phyloP scores from a whole-genome alignment of 139 green algal species.

The Limnomonas spitsbergensis region DNA sequence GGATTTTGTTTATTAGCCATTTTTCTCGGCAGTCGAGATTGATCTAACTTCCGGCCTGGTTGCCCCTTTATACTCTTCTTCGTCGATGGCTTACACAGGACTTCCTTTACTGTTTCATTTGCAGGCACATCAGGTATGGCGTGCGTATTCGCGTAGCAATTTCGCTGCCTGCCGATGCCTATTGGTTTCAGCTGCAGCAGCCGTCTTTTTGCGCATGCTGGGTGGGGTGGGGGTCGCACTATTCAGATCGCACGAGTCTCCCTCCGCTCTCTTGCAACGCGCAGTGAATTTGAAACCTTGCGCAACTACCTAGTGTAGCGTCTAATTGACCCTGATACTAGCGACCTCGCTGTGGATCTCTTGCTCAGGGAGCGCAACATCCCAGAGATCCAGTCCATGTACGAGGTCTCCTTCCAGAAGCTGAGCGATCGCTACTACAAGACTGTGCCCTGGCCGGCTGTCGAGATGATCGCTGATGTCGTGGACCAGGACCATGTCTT shows the following conservation, averaged over 20 bases:
- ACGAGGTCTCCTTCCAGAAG: constrained; percentile 88
- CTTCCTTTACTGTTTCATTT: background rate
- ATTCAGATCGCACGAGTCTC: background rate
- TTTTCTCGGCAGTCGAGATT: background rate
- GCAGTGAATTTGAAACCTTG: background rate
- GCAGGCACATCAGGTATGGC: constrained; percentile 72
- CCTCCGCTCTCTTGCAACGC: background rate
- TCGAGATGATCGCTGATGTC: constrained; percentile 75
- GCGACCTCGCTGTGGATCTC: background rate
- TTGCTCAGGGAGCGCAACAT: constrained; percentile 88
- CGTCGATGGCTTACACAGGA: background rate
- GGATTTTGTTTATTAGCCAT: background rate
- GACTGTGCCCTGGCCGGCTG: constrained; percentile 76
- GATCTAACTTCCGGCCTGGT: background rate
- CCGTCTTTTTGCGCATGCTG: too few species aligned
- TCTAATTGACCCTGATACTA: background rate
- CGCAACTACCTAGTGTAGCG: background rate
- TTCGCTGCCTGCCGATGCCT: too few species aligned
- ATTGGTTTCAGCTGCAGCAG: background rate
- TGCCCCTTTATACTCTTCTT: background rate
- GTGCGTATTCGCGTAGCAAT: background rate
- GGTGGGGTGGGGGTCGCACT: background rate
- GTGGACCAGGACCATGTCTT: constrained; percentile 98
- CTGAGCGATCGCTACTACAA: constrained; percentile 97
- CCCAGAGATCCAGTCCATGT: constrained; percentile 95